Conservation (phyloP, 495 filamentous ascomycete genomes). For the Aspergillus funiculosus region DNA sequence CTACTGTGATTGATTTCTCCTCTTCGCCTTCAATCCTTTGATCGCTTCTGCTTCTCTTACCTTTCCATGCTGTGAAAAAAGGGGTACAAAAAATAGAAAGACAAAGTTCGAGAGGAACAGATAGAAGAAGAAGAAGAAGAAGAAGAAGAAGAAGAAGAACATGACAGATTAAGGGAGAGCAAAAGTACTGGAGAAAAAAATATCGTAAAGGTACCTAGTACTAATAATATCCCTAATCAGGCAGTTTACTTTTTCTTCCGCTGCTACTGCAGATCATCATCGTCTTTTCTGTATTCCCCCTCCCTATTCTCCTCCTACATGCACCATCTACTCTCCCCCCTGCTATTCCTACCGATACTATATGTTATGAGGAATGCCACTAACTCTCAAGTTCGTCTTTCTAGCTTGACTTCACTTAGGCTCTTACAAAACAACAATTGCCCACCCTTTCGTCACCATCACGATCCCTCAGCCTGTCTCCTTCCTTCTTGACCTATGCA, state of each 20-base stretch:
- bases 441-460: not conserved
- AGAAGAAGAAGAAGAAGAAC: too few relatives aligned
- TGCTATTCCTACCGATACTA: not conserved
- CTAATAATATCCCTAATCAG: slow-evolving; percentile 5
- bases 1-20: slow-evolving; percentile 4
- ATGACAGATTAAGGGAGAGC: too few relatives aligned
- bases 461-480: slow-evolving; percentile 1
- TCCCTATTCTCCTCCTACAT: not conserved
- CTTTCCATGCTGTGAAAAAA: too few relatives aligned
- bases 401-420: not conserved
- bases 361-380: not conserved
- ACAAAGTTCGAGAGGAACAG: too few relatives aligned
- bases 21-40: slow-evolving; percentile 3
- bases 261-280: slow-evolving; percentile 8
- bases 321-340: not conserved
- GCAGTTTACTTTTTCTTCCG: slow-evolving; percentile 3
- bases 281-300: slow-evolving; percentile 12
- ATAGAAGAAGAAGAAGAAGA: too few relatives aligned
- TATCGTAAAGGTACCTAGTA: not conserved
- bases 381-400: slow-evolving; percentile 7
- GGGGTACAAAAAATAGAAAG: too few relatives aligned
- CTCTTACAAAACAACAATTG: slow-evolving; percentile 4
- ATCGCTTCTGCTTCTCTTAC: not conserved
- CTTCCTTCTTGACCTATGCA: not conserved
- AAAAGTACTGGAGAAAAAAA: slow-evolving; percentile 1